These are phyloP conservation scores for Cytospora piceae DNA, from an alignment of 2,329 filamentous ascomycete species.

Conservation along the genomic window DNA sequence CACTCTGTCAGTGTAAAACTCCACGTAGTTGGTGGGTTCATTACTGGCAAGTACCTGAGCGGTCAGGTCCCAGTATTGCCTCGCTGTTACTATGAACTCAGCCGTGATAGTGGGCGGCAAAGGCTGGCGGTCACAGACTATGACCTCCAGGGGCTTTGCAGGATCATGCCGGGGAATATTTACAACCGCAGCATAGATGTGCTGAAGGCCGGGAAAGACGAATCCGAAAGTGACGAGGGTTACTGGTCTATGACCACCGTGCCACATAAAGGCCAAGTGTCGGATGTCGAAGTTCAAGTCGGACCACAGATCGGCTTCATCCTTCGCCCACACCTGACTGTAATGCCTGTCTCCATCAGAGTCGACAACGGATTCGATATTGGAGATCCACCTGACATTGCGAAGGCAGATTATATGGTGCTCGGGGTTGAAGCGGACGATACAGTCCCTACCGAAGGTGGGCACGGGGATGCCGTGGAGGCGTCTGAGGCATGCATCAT, in stretches of 20 bases:
- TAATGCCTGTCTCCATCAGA: neutral
- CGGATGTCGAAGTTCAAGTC: neutral
- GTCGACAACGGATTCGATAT: neutral
- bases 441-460: neutral
- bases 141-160: neutral
- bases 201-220: neutral
- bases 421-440: constrained; percentile 9
- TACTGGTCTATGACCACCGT: accelerated
- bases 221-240: neutral
- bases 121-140: neutral
- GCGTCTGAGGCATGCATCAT: neutral
- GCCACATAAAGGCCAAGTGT: neutral
- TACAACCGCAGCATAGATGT: neutral
- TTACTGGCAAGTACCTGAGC: too few species aligned
- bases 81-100: neutral
- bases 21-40: neutral
- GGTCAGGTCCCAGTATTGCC: neutral
- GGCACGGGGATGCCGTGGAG: neutral
- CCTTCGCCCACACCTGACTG: neutral
- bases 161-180: neutral
- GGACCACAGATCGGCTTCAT: neutral
- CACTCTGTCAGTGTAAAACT: neutral
- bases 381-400: neutral
- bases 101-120: neutral
- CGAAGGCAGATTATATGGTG: neutral